phyloP scores from a whole-genome alignment of 2,329 filamentous ascomycete species.

The Kalaharituber pfeilii region DNA sequence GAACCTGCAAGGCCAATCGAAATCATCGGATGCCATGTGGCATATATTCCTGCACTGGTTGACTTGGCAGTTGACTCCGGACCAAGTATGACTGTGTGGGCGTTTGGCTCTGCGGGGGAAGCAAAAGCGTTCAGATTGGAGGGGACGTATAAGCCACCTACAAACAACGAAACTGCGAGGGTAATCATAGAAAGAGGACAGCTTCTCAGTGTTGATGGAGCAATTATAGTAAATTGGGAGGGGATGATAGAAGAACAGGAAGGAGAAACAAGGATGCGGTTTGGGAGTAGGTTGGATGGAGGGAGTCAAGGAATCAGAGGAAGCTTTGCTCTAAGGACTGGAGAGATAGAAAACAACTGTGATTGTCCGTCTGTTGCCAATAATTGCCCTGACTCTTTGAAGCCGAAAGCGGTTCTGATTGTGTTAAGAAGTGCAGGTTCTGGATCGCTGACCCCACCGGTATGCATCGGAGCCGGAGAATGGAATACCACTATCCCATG shows the following conservation, averaged over 20 bases:
- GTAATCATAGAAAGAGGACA: not conserved
- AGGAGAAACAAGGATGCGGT: not conserved
- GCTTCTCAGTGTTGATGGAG: not conserved
- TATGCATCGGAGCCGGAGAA: not conserved
- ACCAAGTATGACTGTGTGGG: conserved; percentile 35
- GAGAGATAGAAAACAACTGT: not conserved
- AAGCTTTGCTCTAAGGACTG: not conserved
- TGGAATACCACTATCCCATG: not conserved
- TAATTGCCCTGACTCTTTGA: not conserved
- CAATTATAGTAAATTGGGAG: not conserved
- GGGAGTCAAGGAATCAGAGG: no score
- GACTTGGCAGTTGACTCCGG: conserved; percentile 35
- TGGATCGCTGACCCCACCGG: not conserved
- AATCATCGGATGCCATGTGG: conserved; percentile 35
- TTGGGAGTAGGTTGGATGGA: no score
- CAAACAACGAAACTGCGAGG: not conserved
- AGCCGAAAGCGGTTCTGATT: no score
- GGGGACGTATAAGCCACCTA: conserved; percentile 10
- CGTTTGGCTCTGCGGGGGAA: conserved; percentile 31
- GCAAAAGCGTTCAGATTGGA: conserved; percentile 34
- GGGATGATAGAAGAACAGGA: not conserved
- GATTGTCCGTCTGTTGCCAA: not conserved
- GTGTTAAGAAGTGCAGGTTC: not conserved
- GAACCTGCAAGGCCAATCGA: conserved; percentile 29
- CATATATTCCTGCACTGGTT: conserved; percentile 31